These are phyloP conservation scores for Diaporthe sp. DNA, from an alignment of 2,329 filamentous ascomycete genomes.

Conservation along the genomic window DNA sequence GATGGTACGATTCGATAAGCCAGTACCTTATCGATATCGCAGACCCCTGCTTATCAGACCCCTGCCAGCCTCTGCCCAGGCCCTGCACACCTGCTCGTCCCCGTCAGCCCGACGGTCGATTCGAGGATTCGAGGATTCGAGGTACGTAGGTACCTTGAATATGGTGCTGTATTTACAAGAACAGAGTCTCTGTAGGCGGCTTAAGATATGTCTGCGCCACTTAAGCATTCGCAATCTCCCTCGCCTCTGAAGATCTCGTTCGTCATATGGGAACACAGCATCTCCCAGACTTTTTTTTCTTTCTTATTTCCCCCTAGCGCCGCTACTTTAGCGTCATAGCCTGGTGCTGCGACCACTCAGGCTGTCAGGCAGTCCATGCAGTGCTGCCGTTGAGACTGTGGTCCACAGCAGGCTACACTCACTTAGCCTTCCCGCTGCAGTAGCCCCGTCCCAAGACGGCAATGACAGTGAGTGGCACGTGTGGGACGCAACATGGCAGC, in stretches of 20 bases:
- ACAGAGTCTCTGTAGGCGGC: not conserved
- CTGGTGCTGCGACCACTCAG: not conserved
- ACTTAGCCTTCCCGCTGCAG: conserved; percentile 13
- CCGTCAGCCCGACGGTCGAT: not conserved
- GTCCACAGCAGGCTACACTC: conserved; percentile 15
- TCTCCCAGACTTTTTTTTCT: not conserved
- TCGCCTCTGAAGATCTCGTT: conserved; percentile 25
- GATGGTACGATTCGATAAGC: conserved; percentile 11
- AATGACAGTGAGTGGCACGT: conserved; percentile 1
- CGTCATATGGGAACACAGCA: conserved; percentile 14
- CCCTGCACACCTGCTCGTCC: not conserved
- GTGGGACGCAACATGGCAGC: conserved; percentile 20
- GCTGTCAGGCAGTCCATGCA: conserved; percentile 11
- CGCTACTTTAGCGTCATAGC: not conserved
- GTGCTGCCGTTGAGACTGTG: conserved; percentile 4
- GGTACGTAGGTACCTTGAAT: not conserved
- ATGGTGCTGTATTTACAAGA: not conserved
- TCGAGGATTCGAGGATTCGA: not conserved
- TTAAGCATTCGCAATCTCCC: conserved; percentile 19
- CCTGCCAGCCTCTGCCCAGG: not conserved
- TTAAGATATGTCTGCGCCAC: conserved; percentile 5
- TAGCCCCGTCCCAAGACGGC: not conserved
- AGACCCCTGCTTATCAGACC: not conserved
- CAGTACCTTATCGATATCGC: not conserved
- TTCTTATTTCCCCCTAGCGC: not conserved